phyloP scores from a whole-genome alignment of 768 basidiomycete species.

The Mycena kentingensis region DNA sequence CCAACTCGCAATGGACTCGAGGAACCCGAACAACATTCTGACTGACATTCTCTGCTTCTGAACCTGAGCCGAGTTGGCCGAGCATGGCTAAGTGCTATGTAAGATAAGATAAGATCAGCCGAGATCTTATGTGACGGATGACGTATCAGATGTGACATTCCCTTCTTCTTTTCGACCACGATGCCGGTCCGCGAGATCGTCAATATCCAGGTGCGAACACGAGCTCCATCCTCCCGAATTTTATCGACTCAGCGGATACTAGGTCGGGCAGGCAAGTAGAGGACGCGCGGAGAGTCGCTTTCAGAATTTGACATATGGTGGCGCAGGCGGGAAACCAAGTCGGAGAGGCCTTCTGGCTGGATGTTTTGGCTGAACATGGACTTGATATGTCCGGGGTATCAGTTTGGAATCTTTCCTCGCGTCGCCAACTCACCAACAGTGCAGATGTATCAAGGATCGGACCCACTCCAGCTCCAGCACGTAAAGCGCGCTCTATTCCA shows the following conservation, averaged over 20 bases:
- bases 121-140: background rate
- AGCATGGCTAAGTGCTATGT: too few species aligned
- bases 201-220: conserved; percentile 67
- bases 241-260: background rate
- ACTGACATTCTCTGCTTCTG: too few species aligned
- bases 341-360: conserved; percentile 87
- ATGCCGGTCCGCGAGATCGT: conserved; percentile 77
- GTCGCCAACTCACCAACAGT: conserved; percentile 19
- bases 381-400: conserved; percentile 70
- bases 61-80: too few species aligned
- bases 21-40: background rate
- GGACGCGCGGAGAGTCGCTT: conserved; percentile 54
- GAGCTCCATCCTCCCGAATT: too few species aligned
- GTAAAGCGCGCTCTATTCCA: conserved; percentile 41
- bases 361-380: conserved; percentile 86
- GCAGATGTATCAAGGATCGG: conserved; percentile 70
- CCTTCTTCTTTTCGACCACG: conserved; percentile 16
- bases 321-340: conserved; percentile 72
- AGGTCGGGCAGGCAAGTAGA: conserved; percentile 52
- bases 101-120: conserved; percentile 1
- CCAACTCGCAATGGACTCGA: too few species aligned
- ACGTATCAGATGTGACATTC: conserved; percentile 15
- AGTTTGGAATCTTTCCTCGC: conserved; percentile 19
- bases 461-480: conserved; percentile 72
- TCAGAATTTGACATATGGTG: conserved; percentile 16